Evolutionary conservation across 768 basidiomycete genomes (phyloP), one percentile per base, ranked within the genome.

Genomic region (Suillus ampliporus): DNA sequence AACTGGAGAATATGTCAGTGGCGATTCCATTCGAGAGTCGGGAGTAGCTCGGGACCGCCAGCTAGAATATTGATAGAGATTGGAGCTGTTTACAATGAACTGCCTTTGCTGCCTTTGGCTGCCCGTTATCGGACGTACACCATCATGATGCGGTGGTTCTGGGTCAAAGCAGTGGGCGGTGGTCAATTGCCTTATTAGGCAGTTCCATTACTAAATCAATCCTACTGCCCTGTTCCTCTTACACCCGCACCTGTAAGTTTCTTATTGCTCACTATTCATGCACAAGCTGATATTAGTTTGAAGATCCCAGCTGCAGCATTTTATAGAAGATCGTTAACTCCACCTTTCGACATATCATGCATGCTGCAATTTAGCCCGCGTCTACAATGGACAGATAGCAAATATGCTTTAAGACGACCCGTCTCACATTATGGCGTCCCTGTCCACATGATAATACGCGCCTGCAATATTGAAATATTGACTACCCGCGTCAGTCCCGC

Each of bases 21-120:
- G 69, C 3, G 78, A 72, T 56, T 82, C 79, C 78, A 76, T 79
- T 28, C 26, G 8, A 23, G 5, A 23, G 34, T 21, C 21, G 14
- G 15, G 21, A 9, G 54, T 59, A 21, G 47, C 50, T n/a, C 44
- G n/a, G 44, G 8, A 51, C 34, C 26, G n/a, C 23, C 10, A 31
- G 26, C 19, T 51, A 28, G 46, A 47, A 23, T 23, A 47, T 14
- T 6, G 31, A 31, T 31, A 31, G 31, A n/a, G n/a, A n/a, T 6
- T 28, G 50, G 17, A 31, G 50, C 31, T 34, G 19, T 11, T 31
- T 51, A 34, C 11, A 31, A 31, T 31, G 31, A 31, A 31, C 4
- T 31, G 19, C 21, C 43, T 13, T 44, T 44, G n/a, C n/a, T 44
- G 10, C 13, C 23, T 48, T 48, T 26, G 26, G 51, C 13, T n/a